These are phyloP conservation scores for Lunasporangiospora selenospora DNA, from an alignment of 192 early-diverging fungal genomes.

Conservation along the genomic window DNA sequence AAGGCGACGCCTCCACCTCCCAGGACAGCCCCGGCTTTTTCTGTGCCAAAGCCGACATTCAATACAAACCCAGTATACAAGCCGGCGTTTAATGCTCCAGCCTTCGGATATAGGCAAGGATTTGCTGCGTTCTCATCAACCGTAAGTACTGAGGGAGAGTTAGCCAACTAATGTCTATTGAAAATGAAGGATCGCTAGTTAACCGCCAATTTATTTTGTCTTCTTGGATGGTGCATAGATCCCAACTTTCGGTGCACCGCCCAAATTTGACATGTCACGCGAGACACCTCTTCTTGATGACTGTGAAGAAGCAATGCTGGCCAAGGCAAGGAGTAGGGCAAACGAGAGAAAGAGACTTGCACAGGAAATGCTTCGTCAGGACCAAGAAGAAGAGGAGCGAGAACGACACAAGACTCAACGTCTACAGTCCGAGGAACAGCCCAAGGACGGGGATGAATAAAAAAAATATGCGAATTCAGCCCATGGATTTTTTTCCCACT, in stretches of 20 bases:
- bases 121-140: conserved; percentile 20
- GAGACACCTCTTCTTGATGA: conserved; percentile 42
- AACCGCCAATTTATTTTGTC: not conserved
- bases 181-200: too few species aligned
- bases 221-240: not conserved
- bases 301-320: conserved; percentile 54
- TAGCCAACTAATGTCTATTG: too few species aligned
- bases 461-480: too few species aligned
- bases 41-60: conserved; percentile 11
- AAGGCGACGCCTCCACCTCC: not conserved
- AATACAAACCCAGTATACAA: conserved; percentile 10
- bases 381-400: conserved; percentile 38
- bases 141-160: conserved; percentile 24
- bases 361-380: conserved; percentile 36
- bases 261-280: conserved; percentile 13
- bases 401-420: too few species aligned
- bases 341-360: conserved; percentile 49
- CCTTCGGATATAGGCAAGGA: conserved; percentile 5
- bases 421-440: too few species aligned
- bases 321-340: conserved; percentile 49
- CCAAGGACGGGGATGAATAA: too few species aligned
- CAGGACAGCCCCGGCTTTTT: not conserved
- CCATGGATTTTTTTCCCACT: too few species aligned
- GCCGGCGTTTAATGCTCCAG: conserved; percentile 13
- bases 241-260: conserved; percentile 14